Conservation (phyloP, 2,329 filamentous ascomycete genomes). For the Diaporthe batatas region DNA sequence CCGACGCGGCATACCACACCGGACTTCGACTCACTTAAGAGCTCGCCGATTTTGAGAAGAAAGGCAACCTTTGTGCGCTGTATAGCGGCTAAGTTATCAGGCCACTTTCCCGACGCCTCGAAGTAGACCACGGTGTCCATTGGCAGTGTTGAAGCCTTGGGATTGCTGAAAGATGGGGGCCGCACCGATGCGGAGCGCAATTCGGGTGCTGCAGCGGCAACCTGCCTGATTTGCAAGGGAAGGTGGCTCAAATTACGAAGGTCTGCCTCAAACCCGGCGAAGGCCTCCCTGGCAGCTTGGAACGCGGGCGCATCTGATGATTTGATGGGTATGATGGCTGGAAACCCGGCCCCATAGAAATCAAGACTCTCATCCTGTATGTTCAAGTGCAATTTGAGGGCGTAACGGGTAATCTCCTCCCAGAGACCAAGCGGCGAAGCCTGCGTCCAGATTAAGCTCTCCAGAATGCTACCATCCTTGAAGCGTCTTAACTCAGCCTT, state of each 20-base stretch:
- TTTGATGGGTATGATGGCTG: constrained; percentile 61
- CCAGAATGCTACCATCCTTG: constrained; percentile 93
- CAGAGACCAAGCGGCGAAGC: constrained; percentile 75
- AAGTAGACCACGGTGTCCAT: constrained; percentile 90
- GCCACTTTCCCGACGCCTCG: constrained; percentile 93
- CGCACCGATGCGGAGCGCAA: constrained; percentile 80
- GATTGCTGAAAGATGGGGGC: constrained; percentile 61
- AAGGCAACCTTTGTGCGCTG: constrained; percentile 96
- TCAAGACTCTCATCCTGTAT: constrained; percentile 66
- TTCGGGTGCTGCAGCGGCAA: constrained; percentile 79
- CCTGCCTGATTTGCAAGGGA: constrained; percentile 86
- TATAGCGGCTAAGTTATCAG: constrained; percentile 89
- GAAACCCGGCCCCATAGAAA: constrained; percentile 65
- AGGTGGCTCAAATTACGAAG: constrained; percentile 83
- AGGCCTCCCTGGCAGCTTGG: constrained; percentile 76
- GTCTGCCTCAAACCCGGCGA: constrained; percentile 80
- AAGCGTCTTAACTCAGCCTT: constrained; percentile 94
- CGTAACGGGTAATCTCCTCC: constrained; percentile 82
- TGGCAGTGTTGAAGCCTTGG: constrained; percentile 62
- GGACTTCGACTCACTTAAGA: constrained; percentile 71
- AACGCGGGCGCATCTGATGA: constrained; percentile 71
- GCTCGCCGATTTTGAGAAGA: constrained; percentile 79
- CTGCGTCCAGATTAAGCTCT: constrained; percentile 88
- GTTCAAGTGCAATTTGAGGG: constrained; percentile 78
- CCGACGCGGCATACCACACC: constrained; percentile 79